Evolutionary conservation across 2,329 filamentous ascomycete genomes (phyloP), one percentile per base, ranked within the genome.

Genomic region (Botrytis medusae): DNA sequence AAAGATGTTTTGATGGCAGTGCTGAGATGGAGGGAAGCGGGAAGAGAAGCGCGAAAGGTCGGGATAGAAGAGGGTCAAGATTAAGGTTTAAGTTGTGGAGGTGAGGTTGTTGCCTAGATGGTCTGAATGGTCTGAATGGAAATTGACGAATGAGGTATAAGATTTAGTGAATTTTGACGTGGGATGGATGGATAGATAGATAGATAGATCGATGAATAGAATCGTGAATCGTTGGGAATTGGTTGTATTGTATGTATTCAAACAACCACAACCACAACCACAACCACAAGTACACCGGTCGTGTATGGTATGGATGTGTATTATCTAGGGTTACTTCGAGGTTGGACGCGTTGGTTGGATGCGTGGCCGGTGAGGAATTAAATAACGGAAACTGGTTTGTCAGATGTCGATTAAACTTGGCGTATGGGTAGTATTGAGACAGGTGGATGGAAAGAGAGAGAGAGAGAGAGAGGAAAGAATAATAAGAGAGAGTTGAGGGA

Each of bases 91-190:
- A 34, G n/a, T 29, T 29, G 20, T n/a, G n/a, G 22, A 67, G 34
- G 62, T n/a, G 46, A 14, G 51, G n/a, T 69, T 32, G 67, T 69
- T 69, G 67, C 67, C 67, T 69, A 37, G 67, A 69, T 8, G 48
- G 48, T n/a, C 37, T 51, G 29, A 22, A 69, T 8, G 48, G 48
- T n/a, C 37, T 51, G 29, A 22, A 16, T 37, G 32, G 32, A n/a
- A 34, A 25, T n/a, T 9, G 34, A 67, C 63, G 29, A 67, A 67
- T 51, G 46, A 67, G 63, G 44, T n/a, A 51, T 51, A 22, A 57
- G 62, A 46, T 22, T 46, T 9, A 32, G 34, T 29, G n/a, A 29
- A 8, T 37, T 64, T 64, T 22, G 62, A 64, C n/a, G n/a, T 64
- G 37, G 40, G 61, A 67, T 37, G 34, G 44, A 42, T n/a, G 29